A percentile compares a stretch with the other conserved stretches of the same genome.
phyloP scores from a whole-genome alignment of 352 stramenopile genomes.

The Globisporangium ultimum region DNA sequence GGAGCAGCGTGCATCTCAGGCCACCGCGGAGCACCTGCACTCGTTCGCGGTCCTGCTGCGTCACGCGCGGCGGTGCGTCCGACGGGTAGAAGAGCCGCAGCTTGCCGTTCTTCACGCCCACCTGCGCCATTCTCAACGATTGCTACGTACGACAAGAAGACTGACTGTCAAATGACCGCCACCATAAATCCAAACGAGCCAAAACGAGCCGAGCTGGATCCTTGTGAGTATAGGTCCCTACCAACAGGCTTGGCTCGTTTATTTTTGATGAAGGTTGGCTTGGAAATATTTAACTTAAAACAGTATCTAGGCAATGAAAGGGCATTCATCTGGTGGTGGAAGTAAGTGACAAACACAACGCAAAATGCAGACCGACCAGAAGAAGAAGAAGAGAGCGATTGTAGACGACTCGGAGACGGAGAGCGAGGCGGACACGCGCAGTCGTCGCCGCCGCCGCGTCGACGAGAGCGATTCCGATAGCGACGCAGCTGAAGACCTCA shows the following conservation, averaged over 20 bases:
- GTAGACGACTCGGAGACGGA: slow-evolving; percentile 24
- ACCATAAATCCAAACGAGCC: neutral
- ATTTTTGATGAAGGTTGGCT: neutral
- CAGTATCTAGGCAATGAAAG: too few relatives aligned
- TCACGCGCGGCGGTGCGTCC: slow-evolving; percentile 6
- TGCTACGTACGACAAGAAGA: neutral
- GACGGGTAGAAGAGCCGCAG: slow-evolving; percentile 43
- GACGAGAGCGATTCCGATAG: slow-evolving; percentile 18
- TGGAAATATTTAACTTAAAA: neutral
- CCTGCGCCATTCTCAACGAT: slow-evolving; percentile 21
- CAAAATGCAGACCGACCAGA: neutral
- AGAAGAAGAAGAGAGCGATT: neutral
- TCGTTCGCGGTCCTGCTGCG: slow-evolving; percentile 12
- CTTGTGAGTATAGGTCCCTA: too few relatives aligned
- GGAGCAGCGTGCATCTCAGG: slow-evolving; percentile 36
- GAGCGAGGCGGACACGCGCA: slow-evolving; percentile 14
- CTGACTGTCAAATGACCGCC: neutral
- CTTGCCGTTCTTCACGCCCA: slow-evolving; percentile 64
- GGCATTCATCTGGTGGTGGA: too few relatives aligned
- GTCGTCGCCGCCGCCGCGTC: neutral
- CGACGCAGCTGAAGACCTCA: slow-evolving; percentile 9
- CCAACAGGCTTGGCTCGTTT: neutral
- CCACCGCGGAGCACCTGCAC: slow-evolving; percentile 44
- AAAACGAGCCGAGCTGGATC: neutral
- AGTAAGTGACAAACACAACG: too few relatives aligned